Percentiles rank a stretch among this genome's conserved stretches.
Conservation (phyloP, 495 filamentous ascomycete species). For the Hypoxylon cercidicola region DNA sequence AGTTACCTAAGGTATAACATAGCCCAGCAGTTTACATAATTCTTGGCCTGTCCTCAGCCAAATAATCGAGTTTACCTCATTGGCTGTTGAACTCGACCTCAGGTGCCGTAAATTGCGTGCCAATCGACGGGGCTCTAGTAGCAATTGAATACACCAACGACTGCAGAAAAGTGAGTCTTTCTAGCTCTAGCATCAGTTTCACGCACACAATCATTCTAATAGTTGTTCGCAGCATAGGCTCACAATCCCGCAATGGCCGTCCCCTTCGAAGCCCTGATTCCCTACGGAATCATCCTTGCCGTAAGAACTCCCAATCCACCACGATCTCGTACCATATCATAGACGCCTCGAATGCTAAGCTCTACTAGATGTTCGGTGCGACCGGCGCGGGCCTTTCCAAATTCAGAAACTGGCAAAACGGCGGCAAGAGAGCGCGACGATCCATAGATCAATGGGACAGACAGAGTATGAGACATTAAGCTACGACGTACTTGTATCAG, state of each 20-base stretch:
- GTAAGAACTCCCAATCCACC: conserved; percentile 64
- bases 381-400: conserved; percentile 79
- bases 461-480: conserved; percentile 72
- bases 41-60: conserved; percentile 20
- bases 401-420: conserved; percentile 82
- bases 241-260: conserved; percentile 77
- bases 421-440: conserved; percentile 84
- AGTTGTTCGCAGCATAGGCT: conserved; percentile 11
- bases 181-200: not conserved
- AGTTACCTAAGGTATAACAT: no score
- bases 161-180: conserved; percentile 14
- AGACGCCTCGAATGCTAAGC: conserved; percentile 43
- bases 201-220: conserved; percentile 13
- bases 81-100: conserved; percentile 20
- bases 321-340: conserved; percentile 23
- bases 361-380: conserved; percentile 84
- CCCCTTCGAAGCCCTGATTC: conserved; percentile 94
- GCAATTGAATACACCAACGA: conserved; percentile 15
- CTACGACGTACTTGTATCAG: not conserved
- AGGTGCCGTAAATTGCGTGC: conserved; percentile 6
- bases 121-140: conserved; percentile 18
- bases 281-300: conserved; percentile 88
- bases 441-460: conserved; percentile 93
- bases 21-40: conserved; percentile 3
- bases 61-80: conserved; percentile 23